Evolutionary conservation across 1,284 basidiomycete species (phyloP).

Genomic region (Sporisorium exsertum): DNA sequence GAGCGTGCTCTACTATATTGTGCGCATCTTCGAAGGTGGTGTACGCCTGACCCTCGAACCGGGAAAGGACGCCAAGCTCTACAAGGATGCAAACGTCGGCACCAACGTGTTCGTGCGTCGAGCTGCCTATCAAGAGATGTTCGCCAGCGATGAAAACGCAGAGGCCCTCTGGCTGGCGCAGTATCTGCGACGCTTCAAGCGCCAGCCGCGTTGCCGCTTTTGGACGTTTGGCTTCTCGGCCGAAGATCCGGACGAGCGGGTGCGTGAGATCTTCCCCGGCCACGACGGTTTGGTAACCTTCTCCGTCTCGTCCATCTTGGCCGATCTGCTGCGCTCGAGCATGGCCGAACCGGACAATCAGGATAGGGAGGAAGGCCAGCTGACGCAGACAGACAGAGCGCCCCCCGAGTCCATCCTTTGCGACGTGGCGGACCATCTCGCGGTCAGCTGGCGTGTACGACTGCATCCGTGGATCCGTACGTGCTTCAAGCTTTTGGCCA

Average conservation of each 20-base stretch:
- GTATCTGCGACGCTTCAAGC: slow-evolving; percentile 39
- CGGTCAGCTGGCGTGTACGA: slow-evolving; percentile 25
- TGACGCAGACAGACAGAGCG: slow-evolving; percentile 25
- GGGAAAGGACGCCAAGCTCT: slow-evolving; percentile 27
- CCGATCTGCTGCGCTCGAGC: slow-evolving; percentile 27
- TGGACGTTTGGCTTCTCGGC: slow-evolving; percentile 41
- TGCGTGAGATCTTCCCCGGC: slow-evolving; percentile 39
- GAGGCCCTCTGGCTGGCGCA: slow-evolving; percentile 11
- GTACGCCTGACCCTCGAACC: slow-evolving; percentile 9
- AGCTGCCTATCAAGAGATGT: slow-evolving; percentile 21
- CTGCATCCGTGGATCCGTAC: slow-evolving; percentile 41
- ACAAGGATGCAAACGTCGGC: slow-evolving; percentile 14
- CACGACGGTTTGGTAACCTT: slow-evolving; percentile 28
- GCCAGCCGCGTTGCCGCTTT: slow-evolving; percentile 30
- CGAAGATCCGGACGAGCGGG: slow-evolving; percentile 30
- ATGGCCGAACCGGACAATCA: slow-evolving; percentile 11
- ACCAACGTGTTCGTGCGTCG: slow-evolving; percentile 37
- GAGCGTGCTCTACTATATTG: slow-evolving; percentile 22
- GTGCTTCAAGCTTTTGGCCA: slow-evolving; percentile 33
- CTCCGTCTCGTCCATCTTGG: slow-evolving; percentile 37
- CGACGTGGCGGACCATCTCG: slow-evolving; percentile 17
- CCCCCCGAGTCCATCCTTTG: slow-evolving; percentile 21
- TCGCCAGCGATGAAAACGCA: not conserved
- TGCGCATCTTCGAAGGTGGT: slow-evolving; percentile 45
- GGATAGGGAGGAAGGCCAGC: slow-evolving; percentile 32